Evolutionary conservation across 1,139 yeast species (phyloP), one percentile per base, ranked within the genome.

Genomic region (Yamadazyma kanchanaburiensis): DNA sequence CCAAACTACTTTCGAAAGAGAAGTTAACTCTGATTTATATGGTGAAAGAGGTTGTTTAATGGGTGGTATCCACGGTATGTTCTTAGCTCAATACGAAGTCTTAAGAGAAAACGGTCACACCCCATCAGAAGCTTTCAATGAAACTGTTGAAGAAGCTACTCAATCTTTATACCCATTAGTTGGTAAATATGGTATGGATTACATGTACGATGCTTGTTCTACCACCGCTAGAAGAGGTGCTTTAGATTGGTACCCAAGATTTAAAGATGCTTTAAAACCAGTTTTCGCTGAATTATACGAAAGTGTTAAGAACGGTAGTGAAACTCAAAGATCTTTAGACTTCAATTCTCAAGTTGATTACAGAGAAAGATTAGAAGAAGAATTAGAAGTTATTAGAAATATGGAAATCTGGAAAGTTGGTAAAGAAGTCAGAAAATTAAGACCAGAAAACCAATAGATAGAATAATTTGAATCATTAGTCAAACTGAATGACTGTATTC

Each of bases 21-120:
- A 91, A 75, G 98, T 91, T 61, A 87, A 85, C 88, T 89, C 97
- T 48, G 98, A 91, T 69, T 79, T 91, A 64, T 91, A 91, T 75
- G 98, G 98, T 74, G 98, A 91, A 79, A 88, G 98, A 80, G 98
- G 98, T 62, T 89, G 97, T 75, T 79, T 91, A 57, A 91, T 91
- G 98, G 98, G 98, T 65, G 98, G 98, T 80, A 89, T 91, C 77
- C 98, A 91, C 78, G 98, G 98, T 77, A 91, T 91, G 97, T 91
- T 91, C 89, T 80, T 91, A 60, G 98, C 98, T 53, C 98, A 91
- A 77, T 91, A 91, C 80, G 98, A 91, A 72, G 98, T 91, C 45
- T 82, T 91, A 67, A 89, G 98, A 77, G 97, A 89, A 77, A 88
- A 94, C 63, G 98, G 98, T 49, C 98, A 91, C 83, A 77, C 96